Base-by-base conservation (phyloP, 352 stramenopile genomes). In the Phytophthora melonis region DNA sequence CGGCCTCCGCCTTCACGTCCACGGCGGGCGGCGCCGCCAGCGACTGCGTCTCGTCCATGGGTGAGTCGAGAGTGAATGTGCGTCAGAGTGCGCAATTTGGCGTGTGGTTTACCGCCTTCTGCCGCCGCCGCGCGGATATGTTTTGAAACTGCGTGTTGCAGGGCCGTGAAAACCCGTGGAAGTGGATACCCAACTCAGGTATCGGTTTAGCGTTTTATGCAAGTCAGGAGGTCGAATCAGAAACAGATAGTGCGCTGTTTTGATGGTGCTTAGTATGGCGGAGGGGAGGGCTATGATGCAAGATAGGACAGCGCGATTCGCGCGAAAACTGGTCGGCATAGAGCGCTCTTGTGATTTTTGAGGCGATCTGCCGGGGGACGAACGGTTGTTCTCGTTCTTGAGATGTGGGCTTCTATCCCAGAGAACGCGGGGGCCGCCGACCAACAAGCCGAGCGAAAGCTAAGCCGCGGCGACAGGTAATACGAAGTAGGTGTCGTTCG, bases 291-390 rank as follows among this genome's bases (percentile, higher is more conserved):
- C 21, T 57, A 74, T 70, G 23, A 30, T n/a, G 3, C n/a, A 19
- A n/a, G 9, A 14, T 43, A 43, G 53, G 66, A 41, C 62, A 16
- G 41, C 21, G 65, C 55, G 36, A 32, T 16, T 18, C 39, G 49
- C 45, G 47, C 25, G n/a, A 68, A 53, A 50, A 63, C 60, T 74
- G 67, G 25, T 74, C 43, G 68, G 68, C 58, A 74, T 70, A 74
- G 68, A 47, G 66, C 19, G 41, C 25, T 25, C 3, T 45, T 55
- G 41, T 34, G 23, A 19, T 4, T 63, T 63, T 64, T 23, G 58
- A 52, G n/a, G 50, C 18, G 63, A 65, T 70, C 54, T 64, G 64
- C 19, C 18, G 8, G 32, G 49, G 34, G 4, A 1, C 47, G 59
- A 3, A 7, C 27, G 27, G 27, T 32, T 32, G 27, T 32, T 41